Conservation (phyloP, 306 rosid species). For the Dryas octopetala region DNA sequence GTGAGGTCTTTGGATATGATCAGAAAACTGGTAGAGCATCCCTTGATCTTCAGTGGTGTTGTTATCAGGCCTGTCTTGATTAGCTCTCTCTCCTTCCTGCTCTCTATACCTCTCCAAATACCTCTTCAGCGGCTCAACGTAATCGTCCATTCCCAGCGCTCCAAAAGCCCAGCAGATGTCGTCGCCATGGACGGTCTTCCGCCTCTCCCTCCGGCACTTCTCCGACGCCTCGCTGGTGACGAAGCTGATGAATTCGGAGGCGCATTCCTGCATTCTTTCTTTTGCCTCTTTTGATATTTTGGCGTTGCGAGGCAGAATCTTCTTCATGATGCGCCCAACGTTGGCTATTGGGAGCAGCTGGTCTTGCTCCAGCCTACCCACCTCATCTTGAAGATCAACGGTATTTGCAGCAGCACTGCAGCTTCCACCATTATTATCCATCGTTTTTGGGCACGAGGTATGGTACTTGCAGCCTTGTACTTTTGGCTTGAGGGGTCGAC, state of each 20-base stretch:
- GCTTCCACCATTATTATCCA: background rate
- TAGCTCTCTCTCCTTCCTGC: conserved; percentile 14
- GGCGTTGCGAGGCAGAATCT: conserved; percentile 29
- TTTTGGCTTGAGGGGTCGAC: background rate
- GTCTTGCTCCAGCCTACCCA: conserved; percentile 2
- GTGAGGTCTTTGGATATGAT: background rate
- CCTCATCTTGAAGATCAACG: background rate
- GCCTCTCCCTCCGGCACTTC: conserved; percentile 29
- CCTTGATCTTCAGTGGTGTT: conserved; percentile 11
- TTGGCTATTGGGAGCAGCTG: conserved; percentile 36
- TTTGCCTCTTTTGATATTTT: conserved; percentile 36
- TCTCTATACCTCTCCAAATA: conserved; percentile 29
- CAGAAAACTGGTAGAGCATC: background rate
- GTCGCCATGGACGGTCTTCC: conserved; percentile 31
- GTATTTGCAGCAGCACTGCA: background rate
- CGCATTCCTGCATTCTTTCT: conserved; percentile 35
- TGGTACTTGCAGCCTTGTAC: background rate
- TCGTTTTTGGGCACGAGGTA: background rate
- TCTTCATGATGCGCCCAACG: conserved; percentile 39
- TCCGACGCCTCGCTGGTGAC: conserved; percentile 33
- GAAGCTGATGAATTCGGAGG: conserved; percentile 35
- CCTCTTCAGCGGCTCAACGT: conserved; percentile 9
- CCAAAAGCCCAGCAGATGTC: conserved; percentile 27
- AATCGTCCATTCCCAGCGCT: conserved; percentile 27
- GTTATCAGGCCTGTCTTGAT: background rate